Conservation (phyloP, 2,329 filamentous ascomycete genomes). For the Aureobasidium sp. region DNA sequence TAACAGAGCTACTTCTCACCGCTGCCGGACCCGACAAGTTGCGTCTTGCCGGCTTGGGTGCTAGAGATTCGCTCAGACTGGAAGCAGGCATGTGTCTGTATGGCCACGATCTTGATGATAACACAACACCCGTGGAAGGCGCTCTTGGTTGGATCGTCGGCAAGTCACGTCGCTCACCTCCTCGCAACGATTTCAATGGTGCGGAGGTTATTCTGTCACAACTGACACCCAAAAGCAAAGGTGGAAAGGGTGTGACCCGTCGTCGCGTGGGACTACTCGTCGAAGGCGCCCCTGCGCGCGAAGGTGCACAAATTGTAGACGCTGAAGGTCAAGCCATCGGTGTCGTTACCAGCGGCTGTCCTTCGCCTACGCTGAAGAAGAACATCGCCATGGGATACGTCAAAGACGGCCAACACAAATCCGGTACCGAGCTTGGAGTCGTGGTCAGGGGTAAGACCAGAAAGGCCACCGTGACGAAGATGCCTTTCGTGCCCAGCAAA, state of each 20-base stretch:
- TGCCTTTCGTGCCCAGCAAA: conserved; percentile 78
- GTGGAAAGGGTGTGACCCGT: conserved; percentile 59
- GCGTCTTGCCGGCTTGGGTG: conserved; percentile 78
- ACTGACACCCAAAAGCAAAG: conserved; percentile 63
- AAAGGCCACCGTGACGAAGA: conserved; percentile 69
- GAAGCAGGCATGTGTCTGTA: conserved; percentile 99
- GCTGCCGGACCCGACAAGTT: conserved; percentile 52
- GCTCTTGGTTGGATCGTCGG: conserved; percentile 73
- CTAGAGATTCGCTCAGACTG: conserved; percentile 82
- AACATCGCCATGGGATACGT: conserved; percentile 98
- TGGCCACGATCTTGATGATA: conserved; percentile 89
- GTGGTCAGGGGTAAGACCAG: conserved; percentile 68
- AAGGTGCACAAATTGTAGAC: conserved; percentile 72
- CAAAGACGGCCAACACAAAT: conserved; percentile 71
- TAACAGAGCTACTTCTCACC: conserved; percentile 62
- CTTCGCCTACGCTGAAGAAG: conserved; percentile 74
- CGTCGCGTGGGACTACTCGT: conserved; percentile 75
- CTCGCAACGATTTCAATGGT: conserved; percentile 69
- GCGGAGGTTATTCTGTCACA: conserved; percentile 69
- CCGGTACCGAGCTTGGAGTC: conserved; percentile 71
- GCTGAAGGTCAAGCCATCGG: conserved; percentile 61
- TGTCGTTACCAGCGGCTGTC: conserved; percentile 78
- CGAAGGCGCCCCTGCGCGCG: conserved; percentile 79
- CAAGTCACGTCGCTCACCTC: conserved; percentile 55
- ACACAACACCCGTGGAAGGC: conserved; percentile 59